Evolutionary conservation across 2,329 filamentous ascomycete species (phyloP).

Genomic region (Aspergillus transmontanensis): DNA sequence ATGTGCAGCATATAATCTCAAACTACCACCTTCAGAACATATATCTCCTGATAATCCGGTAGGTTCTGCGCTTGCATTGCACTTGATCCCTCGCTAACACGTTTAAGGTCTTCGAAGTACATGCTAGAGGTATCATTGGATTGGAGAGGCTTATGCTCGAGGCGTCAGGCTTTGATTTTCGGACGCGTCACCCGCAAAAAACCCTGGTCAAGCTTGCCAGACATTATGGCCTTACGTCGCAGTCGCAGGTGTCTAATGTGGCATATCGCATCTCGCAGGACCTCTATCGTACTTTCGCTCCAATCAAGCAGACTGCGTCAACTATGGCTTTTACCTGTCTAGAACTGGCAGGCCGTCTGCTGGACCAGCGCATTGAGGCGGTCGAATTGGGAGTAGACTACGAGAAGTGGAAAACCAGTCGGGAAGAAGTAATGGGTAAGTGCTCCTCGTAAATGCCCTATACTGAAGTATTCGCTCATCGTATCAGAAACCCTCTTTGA

Average conservation of each 20-base stretch:
- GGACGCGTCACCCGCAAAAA: conserved; percentile 84
- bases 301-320: conserved; percentile 85
- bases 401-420: conserved; percentile 51
- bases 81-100: not conserved
- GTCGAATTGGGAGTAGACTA: conserved; percentile 54
- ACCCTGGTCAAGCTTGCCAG: conserved; percentile 78
- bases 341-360: conserved; percentile 75
- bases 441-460: conserved; percentile 22
- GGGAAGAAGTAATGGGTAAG: conserved; percentile 52
- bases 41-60: conserved; percentile 81
- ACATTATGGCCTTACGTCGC: conserved; percentile 56
- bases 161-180: conserved; percentile 90
- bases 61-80: conserved; percentile 25
- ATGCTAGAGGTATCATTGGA: conserved; percentile 80
- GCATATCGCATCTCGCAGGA: conserved; percentile 86
- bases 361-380: conserved; percentile 56
- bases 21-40: conserved; percentile 67
- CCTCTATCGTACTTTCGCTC: conserved; percentile 89
- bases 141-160: conserved; percentile 93
- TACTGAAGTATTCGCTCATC: not conserved
- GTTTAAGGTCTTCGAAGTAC: conserved; percentile 72
- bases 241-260: conserved; percentile 60
- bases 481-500: conserved; percentile 78
- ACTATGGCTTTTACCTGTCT: conserved; percentile 81
- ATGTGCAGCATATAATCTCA: conserved; percentile 85